Evolutionary conservation across 371 early-diverging fungal species (phyloP).

Genomic region (Mortierella sp.): DNA sequence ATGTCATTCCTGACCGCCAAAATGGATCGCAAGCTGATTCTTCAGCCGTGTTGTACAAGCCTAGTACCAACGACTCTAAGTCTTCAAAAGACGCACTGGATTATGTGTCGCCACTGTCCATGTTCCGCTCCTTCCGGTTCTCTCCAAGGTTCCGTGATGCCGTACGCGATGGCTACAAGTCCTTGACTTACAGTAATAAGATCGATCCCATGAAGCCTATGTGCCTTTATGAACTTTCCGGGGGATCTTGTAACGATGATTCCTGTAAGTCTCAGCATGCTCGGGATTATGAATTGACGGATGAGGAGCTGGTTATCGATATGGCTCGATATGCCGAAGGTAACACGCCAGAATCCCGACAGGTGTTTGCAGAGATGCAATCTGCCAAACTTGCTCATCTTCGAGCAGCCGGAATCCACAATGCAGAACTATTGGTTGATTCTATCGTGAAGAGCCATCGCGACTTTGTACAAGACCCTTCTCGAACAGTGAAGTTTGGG

Average conservation of each 20-base stretch:
- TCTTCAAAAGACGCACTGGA: not conserved
- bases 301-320: constrained; percentile 45
- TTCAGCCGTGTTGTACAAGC: not conserved
- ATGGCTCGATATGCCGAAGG: constrained; percentile 54
- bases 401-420: constrained; percentile 46
- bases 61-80: not conserved
- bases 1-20: constrained; percentile 16
- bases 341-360: constrained; percentile 12
- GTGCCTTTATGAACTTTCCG: constrained; percentile 51
- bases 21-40: not conserved
- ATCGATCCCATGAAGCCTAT: constrained; percentile 44
- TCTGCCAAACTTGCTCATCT: constrained; percentile 44
- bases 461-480: constrained; percentile 21
- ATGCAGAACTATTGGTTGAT: constrained; percentile 33
- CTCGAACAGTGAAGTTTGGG: constrained; percentile 34
- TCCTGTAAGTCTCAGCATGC: constrained; percentile 46
- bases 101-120: constrained; percentile 35
- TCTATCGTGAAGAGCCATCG: constrained; percentile 37
- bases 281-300: constrained; percentile 36
- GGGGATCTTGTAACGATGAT: constrained; percentile 52
- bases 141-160: constrained; percentile 18
- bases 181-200: constrained; percentile 45
- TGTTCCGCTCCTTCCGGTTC: constrained; percentile 52
- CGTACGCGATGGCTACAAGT: constrained; percentile 30
- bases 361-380: constrained; percentile 29